Evolutionary conservation across 2,329 filamentous ascomycete genomes (phyloP), one percentile per base, ranked within the genome.

Genomic region (Teratosphaeriaceae sp.): DNA sequence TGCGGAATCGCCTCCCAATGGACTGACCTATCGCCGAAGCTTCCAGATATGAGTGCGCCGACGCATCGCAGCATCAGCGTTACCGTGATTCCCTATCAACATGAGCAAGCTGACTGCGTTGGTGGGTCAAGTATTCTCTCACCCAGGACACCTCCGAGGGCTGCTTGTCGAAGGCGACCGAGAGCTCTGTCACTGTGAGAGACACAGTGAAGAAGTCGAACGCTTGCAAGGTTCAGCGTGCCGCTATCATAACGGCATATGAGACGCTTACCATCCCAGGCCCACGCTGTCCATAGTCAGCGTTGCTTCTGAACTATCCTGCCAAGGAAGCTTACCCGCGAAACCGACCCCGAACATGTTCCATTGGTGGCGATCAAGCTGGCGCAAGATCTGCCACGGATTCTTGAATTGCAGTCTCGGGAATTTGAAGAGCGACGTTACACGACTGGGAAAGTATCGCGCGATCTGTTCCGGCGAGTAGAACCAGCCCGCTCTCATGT

Each of bases 181-280:
- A 66, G 12, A 83, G 65, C 18, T 76, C 68, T 11, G 65, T 72
- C 13, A 80, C 67, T 0, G 76, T 79, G 34, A 83, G 65, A 1
- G 75, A 78, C 20, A 82, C 78, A 35, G 77, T 80, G 60, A 51
- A 51, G 42, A 51, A 83, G 60, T 84, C 80, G 50, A 82, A 82
- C 3, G 79, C 70, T 43, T 20, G n/a, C n/a, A n/a, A n/a, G n/a
- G n/a, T n/a, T n/a, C n/a, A n/a, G n/a, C n/a, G n/a, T n/a, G n/a
- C n/a, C n/a, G n/a, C n/a, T n/a, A n/a, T n/a, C n/a, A n/a, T n/a
- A n/a, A n/a, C 80, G 65, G 82, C n/a, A 6, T 23, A 22, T 16
- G 19, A 82, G 60, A 82, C 79, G 49, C 21, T 40, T 21, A 4
- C 78, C 69, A 55, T 82, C 78, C 76, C 76, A 79, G 1, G 73